A percentile compares a stretch with the other conserved stretches of the same genome.
Evolutionary conservation across 768 basidiomycete genomes (phyloP).

Genomic region (Boletus rubescentipes): DNA sequence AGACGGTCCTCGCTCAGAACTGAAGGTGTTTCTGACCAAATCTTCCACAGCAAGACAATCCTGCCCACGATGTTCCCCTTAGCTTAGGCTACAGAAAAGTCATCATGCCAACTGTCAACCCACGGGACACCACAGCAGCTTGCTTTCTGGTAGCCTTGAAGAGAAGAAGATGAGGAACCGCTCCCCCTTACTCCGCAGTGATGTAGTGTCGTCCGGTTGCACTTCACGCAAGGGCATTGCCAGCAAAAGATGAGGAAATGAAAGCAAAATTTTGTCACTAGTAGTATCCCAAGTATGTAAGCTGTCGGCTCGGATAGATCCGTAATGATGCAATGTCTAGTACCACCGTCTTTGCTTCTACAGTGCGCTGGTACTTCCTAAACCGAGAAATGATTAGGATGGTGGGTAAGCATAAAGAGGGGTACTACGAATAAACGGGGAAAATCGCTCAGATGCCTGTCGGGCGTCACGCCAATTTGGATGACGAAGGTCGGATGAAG

Average conservation of each 20-base stretch:
- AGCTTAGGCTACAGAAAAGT: not conserved
- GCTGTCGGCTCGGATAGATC: not conserved
- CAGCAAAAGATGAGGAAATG: not conserved
- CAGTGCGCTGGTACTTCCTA: too few species aligned
- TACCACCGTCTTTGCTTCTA: constrained; percentile 12
- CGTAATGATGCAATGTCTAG: constrained; percentile 6
- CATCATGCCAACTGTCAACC: constrained; percentile 18
- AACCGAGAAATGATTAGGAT: constrained; percentile 21
- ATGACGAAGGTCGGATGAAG: constrained; percentile 17
- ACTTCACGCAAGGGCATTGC: constrained; percentile 53
- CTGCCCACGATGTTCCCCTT: constrained; percentile 35
- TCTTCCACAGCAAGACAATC: constrained; percentile 67
- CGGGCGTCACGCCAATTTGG: constrained; percentile 19
- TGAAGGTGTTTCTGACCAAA: constrained; percentile 52
- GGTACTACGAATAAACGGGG: not conserved
- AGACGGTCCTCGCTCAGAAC: constrained; percentile 41
- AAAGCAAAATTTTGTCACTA: not conserved
- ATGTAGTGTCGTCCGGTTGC: constrained; percentile 33
- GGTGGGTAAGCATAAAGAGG: constrained; percentile 14
- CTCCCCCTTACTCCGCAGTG: constrained; percentile 44
- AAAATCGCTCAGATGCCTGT: not conserved
- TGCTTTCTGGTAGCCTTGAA: constrained; percentile 53
- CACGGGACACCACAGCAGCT: constrained; percentile 69
- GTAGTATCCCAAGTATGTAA: constrained; percentile 3
- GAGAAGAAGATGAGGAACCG: constrained; percentile 69